A percentile compares a stretch with the other conserved stretches of the same genome.
Evolutionary conservation across 495 filamentous ascomycete genomes (phyloP).

Genomic region (Friedmanniomyces endolithicus): DNA sequence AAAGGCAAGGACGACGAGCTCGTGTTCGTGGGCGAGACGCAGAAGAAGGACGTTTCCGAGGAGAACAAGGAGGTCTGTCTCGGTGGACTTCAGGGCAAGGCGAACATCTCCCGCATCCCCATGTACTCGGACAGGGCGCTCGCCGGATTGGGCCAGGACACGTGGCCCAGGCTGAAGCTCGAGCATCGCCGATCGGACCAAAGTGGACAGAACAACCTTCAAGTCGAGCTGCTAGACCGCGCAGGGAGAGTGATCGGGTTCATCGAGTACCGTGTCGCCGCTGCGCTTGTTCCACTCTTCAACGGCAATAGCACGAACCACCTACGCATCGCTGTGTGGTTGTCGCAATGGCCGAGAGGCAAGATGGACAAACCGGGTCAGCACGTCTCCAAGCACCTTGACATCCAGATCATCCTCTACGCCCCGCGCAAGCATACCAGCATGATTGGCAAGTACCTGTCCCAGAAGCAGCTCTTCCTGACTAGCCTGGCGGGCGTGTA

Average conservation of each 20-base stretch:
- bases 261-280: slow-evolving; percentile 1
- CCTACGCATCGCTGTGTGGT: slow-evolving; percentile 54
- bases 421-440: slow-evolving; percentile 55
- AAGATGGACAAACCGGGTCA: slow-evolving; percentile 45
- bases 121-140: neutral
- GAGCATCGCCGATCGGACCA: neutral
- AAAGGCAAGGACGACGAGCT: slow-evolving; percentile 37
- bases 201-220: neutral
- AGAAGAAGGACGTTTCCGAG: slow-evolving; percentile 20
- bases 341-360: slow-evolving; percentile 47
- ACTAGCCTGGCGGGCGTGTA: slow-evolving; percentile 22
- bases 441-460: slow-evolving; percentile 52
- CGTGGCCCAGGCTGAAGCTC: slow-evolving; percentile 7
- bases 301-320: slow-evolving; percentile 22
- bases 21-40: slow-evolving; percentile 27
- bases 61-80: slow-evolving; percentile 65
- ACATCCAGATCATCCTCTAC: slow-evolving; percentile 62
- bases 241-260: neutral
- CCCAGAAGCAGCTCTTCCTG: slow-evolving; percentile 52
- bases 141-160: neutral
- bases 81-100: slow-evolving; percentile 37
- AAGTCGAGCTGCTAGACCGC: slow-evolving; percentile 9
- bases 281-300: slow-evolving; percentile 6
- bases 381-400: slow-evolving; percentile 39
- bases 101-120: slow-evolving; percentile 6